Evolutionary conservation across 805 yeast genomes (phyloP).

Genomic region (Hermanozyma aechmeae): DNA sequence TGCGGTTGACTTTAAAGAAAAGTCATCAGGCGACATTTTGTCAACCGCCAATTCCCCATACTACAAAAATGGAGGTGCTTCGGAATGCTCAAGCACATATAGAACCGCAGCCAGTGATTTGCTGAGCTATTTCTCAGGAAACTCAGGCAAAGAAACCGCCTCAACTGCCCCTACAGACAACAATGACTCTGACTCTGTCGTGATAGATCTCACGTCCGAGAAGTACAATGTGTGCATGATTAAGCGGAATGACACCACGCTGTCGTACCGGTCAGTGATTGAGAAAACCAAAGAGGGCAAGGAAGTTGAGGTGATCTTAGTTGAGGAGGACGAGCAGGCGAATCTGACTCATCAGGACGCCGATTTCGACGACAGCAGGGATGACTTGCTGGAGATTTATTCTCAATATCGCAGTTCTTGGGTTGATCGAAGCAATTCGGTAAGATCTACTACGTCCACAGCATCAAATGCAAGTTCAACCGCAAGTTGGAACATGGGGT

Average conservation of each 20-base stretch:
- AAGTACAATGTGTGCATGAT: constrained; percentile 28
- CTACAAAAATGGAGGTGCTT: background rate
- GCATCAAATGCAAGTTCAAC: too few relatives aligned
- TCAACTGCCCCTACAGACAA: constrained; percentile 19
- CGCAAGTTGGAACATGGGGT: too few relatives aligned
- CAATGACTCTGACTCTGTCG: constrained; percentile 20
- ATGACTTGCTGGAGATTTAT: constrained; percentile 31
- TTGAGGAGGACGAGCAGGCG: constrained; percentile 28
- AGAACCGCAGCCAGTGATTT: too few relatives aligned
- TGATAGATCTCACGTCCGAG: constrained; percentile 33
- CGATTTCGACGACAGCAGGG: constrained; percentile 10
- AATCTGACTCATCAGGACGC: too few relatives aligned
- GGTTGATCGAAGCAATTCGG: too few relatives aligned
- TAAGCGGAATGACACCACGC: constrained; percentile 23
- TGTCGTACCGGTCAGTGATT: constrained; percentile 30
- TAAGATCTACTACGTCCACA: too few relatives aligned
- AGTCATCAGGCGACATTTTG: background rate
- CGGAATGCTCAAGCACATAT: too few relatives aligned
- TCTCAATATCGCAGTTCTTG: too few relatives aligned
- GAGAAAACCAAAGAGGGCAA: constrained; percentile 29
- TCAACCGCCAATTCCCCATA: background rate
- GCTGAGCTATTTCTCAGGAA: too few relatives aligned
- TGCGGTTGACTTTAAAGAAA: constrained; percentile 31
- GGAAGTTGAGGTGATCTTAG: constrained; percentile 33
- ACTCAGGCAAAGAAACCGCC: constrained; percentile 17